These are phyloP conservation scores for Calonectria pseudoturangicola DNA, from an alignment of 2,329 filamentous ascomycete genomes.

Conservation along the genomic window DNA sequence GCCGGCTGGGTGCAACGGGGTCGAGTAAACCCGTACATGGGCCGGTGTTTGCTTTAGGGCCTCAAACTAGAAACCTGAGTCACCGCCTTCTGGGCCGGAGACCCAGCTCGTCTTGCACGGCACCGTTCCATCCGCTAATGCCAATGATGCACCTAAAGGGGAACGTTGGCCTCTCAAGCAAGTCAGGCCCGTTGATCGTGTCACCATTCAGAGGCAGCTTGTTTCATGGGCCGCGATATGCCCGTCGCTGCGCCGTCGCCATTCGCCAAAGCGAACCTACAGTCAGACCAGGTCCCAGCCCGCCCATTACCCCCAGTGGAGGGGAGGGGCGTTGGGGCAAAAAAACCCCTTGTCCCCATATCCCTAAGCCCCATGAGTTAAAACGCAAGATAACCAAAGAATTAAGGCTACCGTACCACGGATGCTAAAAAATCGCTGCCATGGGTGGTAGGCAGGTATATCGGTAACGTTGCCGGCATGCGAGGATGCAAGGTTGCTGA, in stretches of 20 bases:
- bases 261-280: constrained; percentile 19
- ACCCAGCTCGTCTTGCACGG: constrained; percentile 12
- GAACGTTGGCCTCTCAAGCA: constrained; percentile 10
- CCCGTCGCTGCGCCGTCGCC: constrained; percentile 7
- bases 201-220: constrained; percentile 20
- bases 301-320: too few relatives aligned
- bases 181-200: constrained; percentile 27
- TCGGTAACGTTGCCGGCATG: constrained; percentile 31
- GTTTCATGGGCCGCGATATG: constrained; percentile 36
- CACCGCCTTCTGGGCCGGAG: constrained; percentile 27
- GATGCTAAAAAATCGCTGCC: not conserved
- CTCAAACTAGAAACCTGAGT: constrained; percentile 15
- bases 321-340: not conserved
- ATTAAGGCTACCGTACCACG: constrained; percentile 16
- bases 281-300: constrained; percentile 11
- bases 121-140: constrained; percentile 25
- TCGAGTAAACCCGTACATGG: constrained; percentile 14
- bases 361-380: constrained; percentile 19
- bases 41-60: constrained; percentile 11
- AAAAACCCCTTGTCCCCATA: not conserved
- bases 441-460: constrained; percentile 1
- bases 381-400: constrained; percentile 24
- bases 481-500: constrained; percentile 14
- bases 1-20: constrained; percentile 14
- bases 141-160: constrained; percentile 17